Base-by-base conservation (phyloP, 352 stramenopile species). In the Plasmopara muralis region DNA sequence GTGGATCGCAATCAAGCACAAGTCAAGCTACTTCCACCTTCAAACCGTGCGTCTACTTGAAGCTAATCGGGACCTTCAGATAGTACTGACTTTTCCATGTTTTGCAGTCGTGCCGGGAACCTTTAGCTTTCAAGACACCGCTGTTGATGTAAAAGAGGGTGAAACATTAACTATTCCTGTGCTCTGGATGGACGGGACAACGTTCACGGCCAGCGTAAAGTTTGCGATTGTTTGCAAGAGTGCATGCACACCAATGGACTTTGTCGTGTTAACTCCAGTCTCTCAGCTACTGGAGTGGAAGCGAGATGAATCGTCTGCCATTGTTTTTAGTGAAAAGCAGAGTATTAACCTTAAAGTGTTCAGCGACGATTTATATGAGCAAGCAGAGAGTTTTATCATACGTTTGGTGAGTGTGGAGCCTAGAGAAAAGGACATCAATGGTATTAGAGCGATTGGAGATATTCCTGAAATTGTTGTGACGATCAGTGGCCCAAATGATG, bases 401-500 rank as follows among this genome's bases (percentile, higher is more conserved):
- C 53, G 50, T 7, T 68, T 89, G 4, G 31, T 72, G 2, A 6
- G 53, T 13, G 34, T 74, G 2, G 62, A 80, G 10, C 42, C 70
- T 28, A 47, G 47, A 3, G 57, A 50, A 0, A 49, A 66, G 13
- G 57, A 67, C 37, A 39, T 44, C 7, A 55, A 70, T 5, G 57
- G 64, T 0, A 57, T 65, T 25, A 72, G 72, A 4, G 49, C 34
- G 5, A 68, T 86, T 9, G 74, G 74, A 7, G 60, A 55, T 12
- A 74, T 82, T 43, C 50, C 50, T 4, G 54, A 82, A 43, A 48
- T 83, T 9, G n/a, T 66, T 9, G 64, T 87, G 12, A 75, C 61
- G 12, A 87, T 89, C 18, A 47, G 52, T 30, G 78, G 78, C 1
- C 78, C 78, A 2, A 89, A 89, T 35, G 55, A 89, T 48, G 75